These are phyloP conservation scores for Knufia petricola DNA, from an alignment of 2,329 filamentous ascomycete species.

Conservation along the genomic window DNA sequence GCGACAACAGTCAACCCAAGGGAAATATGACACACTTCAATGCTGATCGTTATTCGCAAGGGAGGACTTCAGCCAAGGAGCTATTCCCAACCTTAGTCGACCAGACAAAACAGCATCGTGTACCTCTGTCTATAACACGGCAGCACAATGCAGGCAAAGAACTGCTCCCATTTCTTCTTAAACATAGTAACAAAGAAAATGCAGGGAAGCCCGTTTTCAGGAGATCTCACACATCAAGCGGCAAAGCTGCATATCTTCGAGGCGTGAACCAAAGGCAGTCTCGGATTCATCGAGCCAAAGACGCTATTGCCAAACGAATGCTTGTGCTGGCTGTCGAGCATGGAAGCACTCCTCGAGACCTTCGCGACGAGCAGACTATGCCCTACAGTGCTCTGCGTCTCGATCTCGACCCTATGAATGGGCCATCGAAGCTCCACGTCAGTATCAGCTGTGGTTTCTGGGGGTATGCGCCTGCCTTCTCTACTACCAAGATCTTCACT, in stretches of 20 bases:
- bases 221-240: too few relatives aligned
- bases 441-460: constrained; percentile 2
- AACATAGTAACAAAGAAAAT: too few relatives aligned
- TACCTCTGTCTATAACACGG: too few relatives aligned
- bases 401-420: not conserved
- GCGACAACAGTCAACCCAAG: too few relatives aligned
- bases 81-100: too few relatives aligned
- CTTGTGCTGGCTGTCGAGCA: not conserved
- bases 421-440: not conserved
- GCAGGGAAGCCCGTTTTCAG: too few relatives aligned
- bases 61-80: too few relatives aligned
- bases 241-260: not conserved
- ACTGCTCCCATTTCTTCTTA: too few relatives aligned
- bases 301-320: not conserved
- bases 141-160: too few relatives aligned
- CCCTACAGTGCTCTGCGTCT: not conserved
- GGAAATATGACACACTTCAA: too few relatives aligned
- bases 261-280: not conserved
- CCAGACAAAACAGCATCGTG: too few relatives aligned
- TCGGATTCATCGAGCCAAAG: not conserved
- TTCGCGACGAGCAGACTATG: not conserved
- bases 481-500: not conserved
- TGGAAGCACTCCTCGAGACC: not conserved
- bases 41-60: too few relatives aligned
- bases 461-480: not conserved